Base-by-base conservation (phyloP, 106 monocot genomes). In the Vanilla planifolia region DNA sequence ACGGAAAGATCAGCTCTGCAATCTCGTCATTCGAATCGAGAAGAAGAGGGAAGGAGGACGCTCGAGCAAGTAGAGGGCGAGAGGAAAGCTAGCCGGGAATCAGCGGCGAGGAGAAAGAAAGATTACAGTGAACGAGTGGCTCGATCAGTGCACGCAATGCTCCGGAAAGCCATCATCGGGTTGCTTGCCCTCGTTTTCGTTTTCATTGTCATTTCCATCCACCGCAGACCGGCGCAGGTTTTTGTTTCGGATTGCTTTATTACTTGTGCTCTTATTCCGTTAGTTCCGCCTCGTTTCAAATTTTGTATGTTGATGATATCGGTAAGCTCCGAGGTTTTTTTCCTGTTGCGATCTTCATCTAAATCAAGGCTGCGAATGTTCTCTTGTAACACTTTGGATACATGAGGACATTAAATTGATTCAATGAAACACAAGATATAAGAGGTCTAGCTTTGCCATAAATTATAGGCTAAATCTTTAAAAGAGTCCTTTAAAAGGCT, bases 201-300 rank as follows among this genome's bases (percentile, higher is more conserved):
- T 10, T 57, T 19, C 57, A 11, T 57, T 10, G 8, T 57, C 7
- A 34, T 57, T 21, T 57, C 33, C 10, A 57, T 57, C 10, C 21
- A 33, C 17, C 21, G 57, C 57, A 57, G 33, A 21, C 33, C n/a
- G 57, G 57, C 35, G 8, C 17, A 57, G 57, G 57, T 57, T 6
- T 21, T 57, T 33, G 33, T 57, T 57, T 19, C 34, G 19, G 15
- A 14, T 4, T 21, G 20, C 35, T 2, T 36, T 2, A 35, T 57
- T 30, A 28, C 20, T 36, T 36, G 15, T 28, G 5, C 45, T 5
- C n/a, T 3, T 32, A 4, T 30, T 55, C n/a, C 37, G 7, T 55
- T 23, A 15, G 8, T 40, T 40, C 40, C 25, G 14, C 9, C 26
- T 26, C 0, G 50, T 26, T 8, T 50, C 50, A 50, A 26, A 9